Conservation (phyloP, 441 rosid species). For the Manihot esculenta region DNA sequence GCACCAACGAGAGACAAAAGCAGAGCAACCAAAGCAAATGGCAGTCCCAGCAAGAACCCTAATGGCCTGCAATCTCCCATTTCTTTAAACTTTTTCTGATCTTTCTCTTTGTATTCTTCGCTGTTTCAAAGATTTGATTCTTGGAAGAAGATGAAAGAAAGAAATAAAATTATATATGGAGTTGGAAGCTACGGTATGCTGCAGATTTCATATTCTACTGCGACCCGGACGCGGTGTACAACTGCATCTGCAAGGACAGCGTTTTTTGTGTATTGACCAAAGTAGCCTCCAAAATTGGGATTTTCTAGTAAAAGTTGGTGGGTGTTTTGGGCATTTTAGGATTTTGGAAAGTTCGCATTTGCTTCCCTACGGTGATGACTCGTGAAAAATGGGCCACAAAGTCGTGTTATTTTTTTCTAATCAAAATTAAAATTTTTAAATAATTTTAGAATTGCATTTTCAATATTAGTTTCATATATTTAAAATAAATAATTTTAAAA, state of each 20-base stretch:
- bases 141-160: no score
- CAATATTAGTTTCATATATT: no score
- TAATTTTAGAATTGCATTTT: no score
- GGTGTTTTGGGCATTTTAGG: conserved; percentile 7
- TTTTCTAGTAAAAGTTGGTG: not conserved
- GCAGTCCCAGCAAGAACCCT: conserved; percentile 80
- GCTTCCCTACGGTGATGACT: not conserved
- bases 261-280: conserved; percentile 12
- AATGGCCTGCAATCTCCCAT: conserved; percentile 78
- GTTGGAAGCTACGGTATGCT: no score
- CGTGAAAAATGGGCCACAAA: no score
- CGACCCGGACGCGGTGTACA: conserved; percentile 19
- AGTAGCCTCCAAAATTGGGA: not conserved
- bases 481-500: no score
- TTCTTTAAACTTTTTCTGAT: not conserved
- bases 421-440: no score
- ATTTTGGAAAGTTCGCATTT: conserved; percentile 13
- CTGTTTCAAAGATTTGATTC: not conserved
- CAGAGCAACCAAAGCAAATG: conserved; percentile 72
- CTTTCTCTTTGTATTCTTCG: not conserved
- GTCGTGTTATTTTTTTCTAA: no score
- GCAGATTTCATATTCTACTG: not conserved
- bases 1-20: conserved; percentile 64
- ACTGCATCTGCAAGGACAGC: conserved; percentile 12
- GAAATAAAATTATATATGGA: not conserved